phyloP scores from a whole-genome alignment of 306 rosid genomes.

The Fragaria vesca region DNA sequence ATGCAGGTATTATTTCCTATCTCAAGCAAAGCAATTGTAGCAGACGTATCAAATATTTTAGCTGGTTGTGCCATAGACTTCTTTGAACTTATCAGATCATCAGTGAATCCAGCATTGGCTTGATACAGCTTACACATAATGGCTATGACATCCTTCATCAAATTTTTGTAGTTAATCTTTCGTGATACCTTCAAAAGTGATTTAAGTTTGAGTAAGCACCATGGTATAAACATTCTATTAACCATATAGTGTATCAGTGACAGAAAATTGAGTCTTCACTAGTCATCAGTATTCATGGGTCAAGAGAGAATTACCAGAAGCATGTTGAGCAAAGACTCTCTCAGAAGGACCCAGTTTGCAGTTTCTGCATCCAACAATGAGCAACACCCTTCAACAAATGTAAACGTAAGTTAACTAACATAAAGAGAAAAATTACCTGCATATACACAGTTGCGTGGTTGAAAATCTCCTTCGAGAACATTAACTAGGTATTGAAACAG shows the following conservation, averaged over 20 bases:
- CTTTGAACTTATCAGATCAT: conserved; percentile 34
- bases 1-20: conserved; percentile 51
- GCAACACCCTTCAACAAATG: conserved; percentile 21
- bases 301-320: conserved; percentile 56
- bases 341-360: conserved; percentile 60
- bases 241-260: background rate
- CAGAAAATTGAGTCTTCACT: conserved; percentile 22
- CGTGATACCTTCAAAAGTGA: conserved; percentile 66
- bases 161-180: conserved; percentile 62
- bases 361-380: conserved; percentile 51
- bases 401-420: background rate
- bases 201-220: conserved; percentile 9
- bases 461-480: conserved; percentile 69
- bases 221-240: background rate
- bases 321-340: conserved; percentile 76
- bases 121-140: conserved; percentile 58
- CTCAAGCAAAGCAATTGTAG: conserved; percentile 55
- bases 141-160: conserved; percentile 63
- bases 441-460: conserved; percentile 55
- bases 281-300: conserved; percentile 21
- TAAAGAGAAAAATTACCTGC: conserved; percentile 37
- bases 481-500: conserved; percentile 75
- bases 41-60: conserved; percentile 33
- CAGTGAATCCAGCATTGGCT: conserved; percentile 38
- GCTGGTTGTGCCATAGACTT: conserved; percentile 33